Base-by-base conservation (phyloP, 2,329 filamentous ascomycete genomes). In the Penicillium olsonii region DNA sequence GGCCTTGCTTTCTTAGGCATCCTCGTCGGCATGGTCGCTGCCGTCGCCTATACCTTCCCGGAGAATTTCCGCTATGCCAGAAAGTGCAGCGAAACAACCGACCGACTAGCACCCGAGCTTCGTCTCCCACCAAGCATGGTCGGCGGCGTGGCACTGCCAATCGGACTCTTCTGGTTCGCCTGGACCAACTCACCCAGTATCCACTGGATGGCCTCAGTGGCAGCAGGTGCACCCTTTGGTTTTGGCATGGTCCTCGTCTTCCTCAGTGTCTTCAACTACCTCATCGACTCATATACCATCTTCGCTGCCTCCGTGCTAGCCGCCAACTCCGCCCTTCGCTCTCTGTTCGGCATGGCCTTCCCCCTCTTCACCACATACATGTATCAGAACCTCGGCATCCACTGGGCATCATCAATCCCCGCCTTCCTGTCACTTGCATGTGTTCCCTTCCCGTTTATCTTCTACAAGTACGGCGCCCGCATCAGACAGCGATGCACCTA, bases 91-190 rank as follows among this genome's bases (percentile, higher is more conserved):
- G 19, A 57, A 43, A 59, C 56, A 15, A 60, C 55, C n/a, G 56
- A 53, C 20, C 53, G 55, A 17, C 52, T 61, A n/a, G 75, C 82
- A 9, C 83, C 84, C 0, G 82, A 84, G 67, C 76, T 77, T 19
- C 78, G 77, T 41, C 63, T 82, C 1, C 77, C 78, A 1, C 74
- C 77, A 6, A 71, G 68, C 37, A 76, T 79, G 45, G 53, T 78
- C 3, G 76, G 76, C 14, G 72, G 70, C 45, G 71, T 80, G 19
- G 67, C 70, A 5, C 69, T 85, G 33, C 81, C 83, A 0, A 68
- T 82, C 34, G 77, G 79, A 9, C 69, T 83, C 1, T 82, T 83
- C 65, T 82, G 79, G 79, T 79, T 83, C 45, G 80, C 79, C 0
- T 84, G 81, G 81, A 81, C 80, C 0, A 78, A 80, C 42, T 77